A percentile compares a stretch with the other conserved stretches of the same genome.
phyloP scores from a whole-genome alignment of 768 basidiomycete genomes.

The Lactifluus volemus region DNA sequence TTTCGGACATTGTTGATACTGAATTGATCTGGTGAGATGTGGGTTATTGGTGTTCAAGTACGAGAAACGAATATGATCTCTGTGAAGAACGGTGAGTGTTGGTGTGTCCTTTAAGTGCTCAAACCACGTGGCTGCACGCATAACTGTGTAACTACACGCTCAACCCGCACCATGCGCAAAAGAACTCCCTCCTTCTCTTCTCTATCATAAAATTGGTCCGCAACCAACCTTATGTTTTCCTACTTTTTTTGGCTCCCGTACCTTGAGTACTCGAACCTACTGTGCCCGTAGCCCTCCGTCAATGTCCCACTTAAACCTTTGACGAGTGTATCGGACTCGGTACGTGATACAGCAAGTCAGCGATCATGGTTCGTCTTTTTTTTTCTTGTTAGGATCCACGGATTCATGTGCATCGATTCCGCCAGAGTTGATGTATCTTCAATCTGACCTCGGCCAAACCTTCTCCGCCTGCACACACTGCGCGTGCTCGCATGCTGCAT shows the following conservation, averaged over 20 bases:
- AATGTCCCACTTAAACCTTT: background rate
- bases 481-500: background rate
- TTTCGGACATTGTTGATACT: slow-evolving; percentile 29
- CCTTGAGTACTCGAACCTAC: background rate
- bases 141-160: background rate
- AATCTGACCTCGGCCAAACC: background rate
- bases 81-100: background rate
- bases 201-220: background rate
- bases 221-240: background rate
- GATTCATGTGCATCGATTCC: background rate
- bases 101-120: background rate
- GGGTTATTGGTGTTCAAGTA: background rate
- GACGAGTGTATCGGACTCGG: background rate
- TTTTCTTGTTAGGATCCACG: background rate
- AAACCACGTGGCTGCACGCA: slow-evolving; percentile 1
- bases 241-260: background rate
- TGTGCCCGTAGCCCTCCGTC: background rate
- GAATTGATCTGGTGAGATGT: slow-evolving; percentile 4
- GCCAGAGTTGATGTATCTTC: background rate
- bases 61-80: background rate
- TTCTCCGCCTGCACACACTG: background rate
- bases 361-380: background rate
- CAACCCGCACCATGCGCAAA: background rate
- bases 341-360: background rate
- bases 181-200: background rate